Evolutionary conservation across 371 early-diverging fungal genomes (phyloP).

Genomic region (Rhizomucor pusillus): DNA sequence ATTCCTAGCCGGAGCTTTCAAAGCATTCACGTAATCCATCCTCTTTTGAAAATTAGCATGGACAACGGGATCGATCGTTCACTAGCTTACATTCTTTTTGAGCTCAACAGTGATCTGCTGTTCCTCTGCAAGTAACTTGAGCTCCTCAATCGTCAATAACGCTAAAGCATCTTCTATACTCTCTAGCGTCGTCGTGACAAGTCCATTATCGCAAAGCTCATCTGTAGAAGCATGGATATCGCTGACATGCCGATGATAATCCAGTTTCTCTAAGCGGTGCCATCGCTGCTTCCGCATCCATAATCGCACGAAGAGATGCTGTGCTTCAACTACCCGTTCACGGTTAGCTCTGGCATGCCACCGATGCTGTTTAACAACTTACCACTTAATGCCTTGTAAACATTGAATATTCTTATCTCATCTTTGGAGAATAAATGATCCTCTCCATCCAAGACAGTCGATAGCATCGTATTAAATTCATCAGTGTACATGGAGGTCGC

Average conservation of each 20-base stretch:
- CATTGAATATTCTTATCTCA: conserved; percentile 40
- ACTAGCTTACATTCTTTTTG: too few relatives aligned
- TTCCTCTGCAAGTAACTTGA: conserved; percentile 14
- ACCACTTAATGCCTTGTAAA: not conserved
- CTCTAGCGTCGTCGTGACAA: conserved; percentile 4
- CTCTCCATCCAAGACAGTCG: conserved; percentile 55
- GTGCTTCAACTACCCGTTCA: conserved; percentile 48
- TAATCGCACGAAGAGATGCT: conserved; percentile 62
- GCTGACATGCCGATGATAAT: conserved; percentile 25
- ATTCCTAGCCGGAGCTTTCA: not conserved
- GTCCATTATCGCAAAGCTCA: conserved; percentile 8
- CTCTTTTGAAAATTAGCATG: too few relatives aligned
- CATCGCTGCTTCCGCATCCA: conserved; percentile 61
- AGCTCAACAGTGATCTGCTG: not conserved
- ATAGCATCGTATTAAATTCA: conserved; percentile 52
- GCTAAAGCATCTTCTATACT: conserved; percentile 32
- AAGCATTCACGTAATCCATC: too few relatives aligned
- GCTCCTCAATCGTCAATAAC: conserved; percentile 31
- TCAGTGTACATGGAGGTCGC: conserved; percentile 50
- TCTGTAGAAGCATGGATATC: conserved; percentile 23
- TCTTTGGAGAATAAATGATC: conserved; percentile 47
- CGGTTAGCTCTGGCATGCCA: too few relatives aligned
- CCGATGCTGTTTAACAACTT: too few relatives aligned
- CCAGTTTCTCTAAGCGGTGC: conserved; percentile 40
- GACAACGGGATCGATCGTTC: too few relatives aligned